These are phyloP conservation scores for Naganishia antarctica DNA, from an alignment of 768 basidiomycete genomes.

Conservation along the genomic window DNA sequence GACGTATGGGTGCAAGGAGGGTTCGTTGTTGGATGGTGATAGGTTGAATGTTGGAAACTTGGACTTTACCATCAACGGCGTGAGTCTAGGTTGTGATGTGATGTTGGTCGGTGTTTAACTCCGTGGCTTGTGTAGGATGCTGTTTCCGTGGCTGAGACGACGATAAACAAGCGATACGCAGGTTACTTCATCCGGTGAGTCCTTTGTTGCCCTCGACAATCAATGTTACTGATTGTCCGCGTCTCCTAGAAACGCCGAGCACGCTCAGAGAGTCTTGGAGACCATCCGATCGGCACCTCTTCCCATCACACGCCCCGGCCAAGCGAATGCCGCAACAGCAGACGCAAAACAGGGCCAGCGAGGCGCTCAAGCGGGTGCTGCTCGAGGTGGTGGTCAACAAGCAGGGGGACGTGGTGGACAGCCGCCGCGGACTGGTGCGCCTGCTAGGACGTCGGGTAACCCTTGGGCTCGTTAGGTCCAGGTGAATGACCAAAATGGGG, in stretches of 20 bases:
- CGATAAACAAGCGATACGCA: constrained; percentile 84
- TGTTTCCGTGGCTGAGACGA: constrained; percentile 93
- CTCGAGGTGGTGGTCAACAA: neutral
- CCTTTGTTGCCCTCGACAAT: no score
- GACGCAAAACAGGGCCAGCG: constrained; percentile 1
- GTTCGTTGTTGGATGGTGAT: constrained; percentile 68
- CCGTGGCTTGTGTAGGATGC: constrained; percentile 72
- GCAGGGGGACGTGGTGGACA: constrained; percentile 3
- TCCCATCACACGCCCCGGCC: constrained; percentile 48
- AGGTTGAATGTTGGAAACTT: constrained; percentile 85
- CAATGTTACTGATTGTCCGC: neutral
- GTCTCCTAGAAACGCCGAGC: constrained; percentile 62
- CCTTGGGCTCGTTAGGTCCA: constrained; percentile 25
- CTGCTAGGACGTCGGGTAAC: constrained; percentile 11
- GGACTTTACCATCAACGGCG: constrained; percentile 92
- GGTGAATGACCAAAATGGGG: constrained; percentile 2
- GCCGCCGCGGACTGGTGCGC: constrained; percentile 12
- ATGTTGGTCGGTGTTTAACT: neutral
- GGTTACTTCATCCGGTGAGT: constrained; percentile 78
- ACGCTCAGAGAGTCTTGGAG: constrained; percentile 79
- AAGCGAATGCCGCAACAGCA: neutral
- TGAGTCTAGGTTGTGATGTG: constrained; percentile 49
- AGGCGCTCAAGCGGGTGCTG: neutral
- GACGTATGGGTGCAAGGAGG: constrained; percentile 53
- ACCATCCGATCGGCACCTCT: constrained; percentile 62